phyloP scores from a whole-genome alignment of 1,139 yeast genomes.

The Yarrowia galli region DNA sequence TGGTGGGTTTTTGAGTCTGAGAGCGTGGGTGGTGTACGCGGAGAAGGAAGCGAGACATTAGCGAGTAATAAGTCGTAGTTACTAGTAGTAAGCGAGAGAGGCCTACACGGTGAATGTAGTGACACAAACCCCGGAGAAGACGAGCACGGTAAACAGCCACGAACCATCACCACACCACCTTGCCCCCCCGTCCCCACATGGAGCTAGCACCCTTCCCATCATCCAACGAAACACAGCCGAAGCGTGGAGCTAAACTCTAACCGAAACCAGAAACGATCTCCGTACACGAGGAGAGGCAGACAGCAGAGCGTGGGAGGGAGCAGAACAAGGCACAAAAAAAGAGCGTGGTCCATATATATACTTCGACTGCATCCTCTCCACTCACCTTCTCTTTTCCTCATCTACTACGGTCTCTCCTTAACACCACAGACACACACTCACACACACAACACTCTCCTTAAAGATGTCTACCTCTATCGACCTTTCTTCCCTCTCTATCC shows the following conservation, averaged over 20 bases:
- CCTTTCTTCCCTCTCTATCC: slow-evolving; percentile 15
- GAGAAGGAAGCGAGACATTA: slow-evolving; percentile 10
- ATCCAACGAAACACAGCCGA: not conserved
- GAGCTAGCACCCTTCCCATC: slow-evolving; percentile 5
- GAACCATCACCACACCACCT: no score
- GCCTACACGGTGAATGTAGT: no score
- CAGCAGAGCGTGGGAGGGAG: not conserved
- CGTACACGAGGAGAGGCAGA: slow-evolving; percentile 29
- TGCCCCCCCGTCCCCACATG: not conserved
- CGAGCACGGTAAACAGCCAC: no score
- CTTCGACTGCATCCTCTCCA: not conserved
- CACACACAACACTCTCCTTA: slow-evolving; percentile 6
- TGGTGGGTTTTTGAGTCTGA: not conserved
- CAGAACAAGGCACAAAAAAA: not conserved
- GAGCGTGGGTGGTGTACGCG: slow-evolving; percentile 3
- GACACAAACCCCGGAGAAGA: no score
- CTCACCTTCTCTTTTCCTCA: not conserved
- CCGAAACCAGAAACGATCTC: slow-evolving; percentile 34
- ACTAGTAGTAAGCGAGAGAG: not conserved
- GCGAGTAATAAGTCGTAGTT: slow-evolving; percentile 3
- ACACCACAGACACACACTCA: not conserved
- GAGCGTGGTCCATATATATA: slow-evolving; percentile 2
- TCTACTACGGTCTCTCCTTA: slow-evolving; percentile 8
- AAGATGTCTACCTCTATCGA: slow-evolving; percentile 24
- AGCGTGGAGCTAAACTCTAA: slow-evolving; percentile 6